Conservation (phyloP, 2,329 filamentous ascomycete genomes). For the Cercospora nicotianae region DNA sequence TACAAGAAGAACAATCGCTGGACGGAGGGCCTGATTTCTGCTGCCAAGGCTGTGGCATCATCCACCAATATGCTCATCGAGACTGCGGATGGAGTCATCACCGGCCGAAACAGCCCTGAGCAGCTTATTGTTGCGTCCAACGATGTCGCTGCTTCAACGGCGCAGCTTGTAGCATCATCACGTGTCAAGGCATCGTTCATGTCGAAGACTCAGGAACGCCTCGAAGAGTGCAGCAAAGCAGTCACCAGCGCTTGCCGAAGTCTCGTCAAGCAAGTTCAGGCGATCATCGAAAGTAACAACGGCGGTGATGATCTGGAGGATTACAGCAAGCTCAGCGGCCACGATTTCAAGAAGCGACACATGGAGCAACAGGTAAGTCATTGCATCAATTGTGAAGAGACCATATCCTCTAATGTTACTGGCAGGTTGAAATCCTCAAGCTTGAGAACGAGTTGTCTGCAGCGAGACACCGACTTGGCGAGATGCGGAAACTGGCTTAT, state of each 20-base stretch:
- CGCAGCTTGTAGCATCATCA: constrained; percentile 91
- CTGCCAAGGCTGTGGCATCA: constrained; percentile 89
- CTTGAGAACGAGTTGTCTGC: constrained; percentile 81
- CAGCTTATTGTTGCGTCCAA: constrained; percentile 98
- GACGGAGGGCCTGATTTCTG: constrained; percentile 96
- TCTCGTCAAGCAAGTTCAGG: constrained; percentile 89
- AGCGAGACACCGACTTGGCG: constrained; percentile 79
- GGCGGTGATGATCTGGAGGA: constrained; percentile 70
- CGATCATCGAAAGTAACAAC: constrained; percentile 85
- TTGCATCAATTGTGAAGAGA: constrained; percentile 4
- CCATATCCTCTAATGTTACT: not conserved
- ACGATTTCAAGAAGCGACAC: constrained; percentile 97
- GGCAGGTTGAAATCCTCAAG: constrained; percentile 91
- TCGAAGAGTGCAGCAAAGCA: constrained; percentile 89
- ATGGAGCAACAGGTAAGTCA: constrained; percentile 96
- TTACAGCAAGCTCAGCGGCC: constrained; percentile 81
- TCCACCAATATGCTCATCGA: constrained; percentile 93
- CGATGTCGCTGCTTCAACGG: constrained; percentile 92
- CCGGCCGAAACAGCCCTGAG: constrained; percentile 86
- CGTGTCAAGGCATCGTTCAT: constrained; percentile 98
- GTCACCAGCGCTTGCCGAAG: constrained; percentile 85
- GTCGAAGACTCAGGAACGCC: constrained; percentile 89
- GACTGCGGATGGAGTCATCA: constrained; percentile 93
- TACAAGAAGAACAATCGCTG: constrained; percentile 99
- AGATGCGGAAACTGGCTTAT: constrained; percentile 98